Evolutionary conservation across 345 rosid species (phyloP), one percentile per base, ranked within the genome.

Genomic region (Gossypium bickii): DNA sequence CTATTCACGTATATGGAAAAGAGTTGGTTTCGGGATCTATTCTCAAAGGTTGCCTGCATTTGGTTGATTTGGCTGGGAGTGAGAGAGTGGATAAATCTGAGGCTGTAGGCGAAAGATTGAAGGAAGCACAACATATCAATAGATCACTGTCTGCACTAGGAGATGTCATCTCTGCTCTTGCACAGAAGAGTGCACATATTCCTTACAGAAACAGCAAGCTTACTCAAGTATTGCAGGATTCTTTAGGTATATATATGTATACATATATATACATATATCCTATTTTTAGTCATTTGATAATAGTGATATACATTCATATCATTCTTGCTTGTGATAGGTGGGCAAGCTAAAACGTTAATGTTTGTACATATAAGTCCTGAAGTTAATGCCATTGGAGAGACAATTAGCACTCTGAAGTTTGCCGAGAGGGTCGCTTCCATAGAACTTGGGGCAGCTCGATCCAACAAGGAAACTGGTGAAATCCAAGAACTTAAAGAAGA

Each of bases 21-120:
- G 99, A 93, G 78, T 64, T 90, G 59, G 85, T 86, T 49, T 85
- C 99, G 12, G 98, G 98, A 62, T 89, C 96, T 62, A 85, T 93
- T 43, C 91, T 90, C 34, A 85, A 86, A 78, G 98, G 97, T 8
- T 91, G 98, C 82, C 91, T 95, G 52, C 99, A 95, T 83, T 79
- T 95, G 74, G 99, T 95, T 78, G 99, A 95, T 84, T 87, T 95
- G 75, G 99, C 99, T 71, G 99, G 99, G 70, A 95, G 98, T 71
- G 99, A 95, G 82, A 89, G 99, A 83, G 99, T 93, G 15, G 98
- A 93, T 66, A 93, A 93, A 83, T 95, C 98, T 0, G 99, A 95
- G 86, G 98, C 98, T 16, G 93, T 87, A 3, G 99, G 99, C 1
- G 99, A 95, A 53, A 90, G 99, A 83, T 81, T 95, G 79, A 95